phyloP scores from a whole-genome alignment of 192 early-diverging fungal species.

The Coemansia sp. region DNA sequence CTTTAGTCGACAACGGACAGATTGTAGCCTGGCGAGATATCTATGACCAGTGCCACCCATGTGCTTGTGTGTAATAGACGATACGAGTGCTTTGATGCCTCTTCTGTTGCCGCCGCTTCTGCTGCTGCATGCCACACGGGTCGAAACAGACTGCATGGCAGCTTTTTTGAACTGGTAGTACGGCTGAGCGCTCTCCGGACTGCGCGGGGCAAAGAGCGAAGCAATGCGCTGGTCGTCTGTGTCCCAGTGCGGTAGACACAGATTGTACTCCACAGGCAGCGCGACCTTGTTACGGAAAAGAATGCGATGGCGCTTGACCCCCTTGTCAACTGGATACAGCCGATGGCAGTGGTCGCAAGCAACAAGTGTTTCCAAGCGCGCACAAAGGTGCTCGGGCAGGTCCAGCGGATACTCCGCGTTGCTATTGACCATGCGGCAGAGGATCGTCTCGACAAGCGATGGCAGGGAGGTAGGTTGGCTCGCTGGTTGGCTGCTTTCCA shows the following conservation, averaged over 20 bases:
- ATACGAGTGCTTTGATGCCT: background rate
- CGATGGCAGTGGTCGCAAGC: conserved; percentile 37
- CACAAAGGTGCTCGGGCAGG: conserved; percentile 37
- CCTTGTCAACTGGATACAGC: conserved; percentile 29
- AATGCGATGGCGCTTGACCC: conserved; percentile 29
- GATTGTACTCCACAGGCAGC: conserved; percentile 35
- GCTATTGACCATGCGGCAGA: conserved; percentile 27
- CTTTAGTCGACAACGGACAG: background rate
- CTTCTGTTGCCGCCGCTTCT: background rate
- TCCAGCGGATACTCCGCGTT: conserved; percentile 16
- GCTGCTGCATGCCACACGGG: background rate
- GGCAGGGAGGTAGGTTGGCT: conserved; percentile 6
- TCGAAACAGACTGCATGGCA: conserved; percentile 1
- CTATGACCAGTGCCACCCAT: too few relatives aligned
- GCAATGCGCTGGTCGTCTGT: conserved; percentile 36
- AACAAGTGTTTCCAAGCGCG: conserved; percentile 16
- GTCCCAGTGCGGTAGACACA: conserved; percentile 40
- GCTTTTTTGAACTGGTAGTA: conserved; percentile 18
- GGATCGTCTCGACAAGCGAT: conserved; percentile 31
- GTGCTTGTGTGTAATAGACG: too few relatives aligned
- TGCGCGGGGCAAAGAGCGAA: conserved; percentile 35
- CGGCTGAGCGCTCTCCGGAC: conserved; percentile 15
- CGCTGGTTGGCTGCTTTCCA: too few relatives aligned
- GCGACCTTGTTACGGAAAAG: conserved; percentile 16
- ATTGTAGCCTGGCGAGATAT: background rate